These are phyloP conservation scores for Vararia minispora DNA, from an alignment of 768 basidiomycete species.

Conservation along the genomic window DNA sequence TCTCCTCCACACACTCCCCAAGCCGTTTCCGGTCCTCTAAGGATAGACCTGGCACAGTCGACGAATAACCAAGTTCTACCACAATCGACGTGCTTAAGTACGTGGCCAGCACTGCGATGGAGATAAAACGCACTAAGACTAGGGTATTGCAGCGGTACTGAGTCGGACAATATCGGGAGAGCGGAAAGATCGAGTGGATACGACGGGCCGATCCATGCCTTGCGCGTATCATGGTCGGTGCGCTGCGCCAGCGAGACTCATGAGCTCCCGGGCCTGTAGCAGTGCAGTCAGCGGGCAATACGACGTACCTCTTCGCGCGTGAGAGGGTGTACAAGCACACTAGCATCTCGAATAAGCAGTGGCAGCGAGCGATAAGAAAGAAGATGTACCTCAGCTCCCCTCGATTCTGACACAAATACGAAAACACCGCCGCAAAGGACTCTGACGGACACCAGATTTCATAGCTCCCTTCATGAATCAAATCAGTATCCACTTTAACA, in stretches of 20 bases:
- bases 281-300: slow-evolving; percentile 1
- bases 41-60: slow-evolving; percentile 33
- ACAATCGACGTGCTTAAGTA: not conserved
- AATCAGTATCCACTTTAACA: not conserved
- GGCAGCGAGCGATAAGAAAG: not conserved
- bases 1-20: slow-evolving; percentile 49
- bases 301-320: slow-evolving; percentile 54
- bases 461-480: slow-evolving; percentile 46
- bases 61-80: slow-evolving; percentile 71
- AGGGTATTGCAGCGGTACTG: slow-evolving; percentile 58
- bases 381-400: slow-evolving; percentile 52
- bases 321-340: slow-evolving; percentile 65
- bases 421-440: slow-evolving; percentile 67
- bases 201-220: slow-evolving; percentile 64
- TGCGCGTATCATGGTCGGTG: slow-evolving; percentile 63
- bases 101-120: not conserved
- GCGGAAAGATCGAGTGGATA: slow-evolving; percentile 53
- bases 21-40: slow-evolving; percentile 51
- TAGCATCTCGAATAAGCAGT: slow-evolving; percentile 18
- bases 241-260: too few species aligned
- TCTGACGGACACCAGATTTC: slow-evolving; percentile 74
- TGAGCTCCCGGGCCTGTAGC: too few species aligned
- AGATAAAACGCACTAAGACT: slow-evolving; percentile 22
- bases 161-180: slow-evolving; percentile 39
- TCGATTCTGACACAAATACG: slow-evolving; percentile 58